These are phyloP conservation scores for Vaccinium darrowii DNA, from an alignment of 148 eudicot species.

Conservation along the genomic window DNA sequence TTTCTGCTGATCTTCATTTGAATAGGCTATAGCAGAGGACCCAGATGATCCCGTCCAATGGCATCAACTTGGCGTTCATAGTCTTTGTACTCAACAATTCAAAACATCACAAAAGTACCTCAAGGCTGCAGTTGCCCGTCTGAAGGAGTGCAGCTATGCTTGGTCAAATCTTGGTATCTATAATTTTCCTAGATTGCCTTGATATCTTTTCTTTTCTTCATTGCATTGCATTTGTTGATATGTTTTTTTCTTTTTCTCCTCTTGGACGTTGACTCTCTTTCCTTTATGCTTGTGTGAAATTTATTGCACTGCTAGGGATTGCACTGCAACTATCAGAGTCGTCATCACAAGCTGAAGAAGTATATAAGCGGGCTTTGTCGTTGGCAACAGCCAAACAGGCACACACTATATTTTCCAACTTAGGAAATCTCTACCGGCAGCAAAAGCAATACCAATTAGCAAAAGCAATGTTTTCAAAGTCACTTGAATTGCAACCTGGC, in stretches of 20 bases:
- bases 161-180: slow-evolving; percentile 95
- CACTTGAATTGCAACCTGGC: slow-evolving; percentile 80
- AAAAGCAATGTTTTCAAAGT: slow-evolving; percentile 87
- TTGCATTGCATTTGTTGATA: not conserved
- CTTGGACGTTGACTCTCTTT: not conserved
- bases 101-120: slow-evolving; percentile 74
- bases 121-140: slow-evolving; percentile 83
- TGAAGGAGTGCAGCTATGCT: slow-evolving; percentile 71
- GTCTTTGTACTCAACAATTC: slow-evolving; percentile 78
- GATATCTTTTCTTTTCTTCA: not conserved
- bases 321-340: slow-evolving; percentile 78
- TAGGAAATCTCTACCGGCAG: slow-evolving; percentile 90
- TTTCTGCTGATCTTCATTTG: slow-evolving; percentile 9
- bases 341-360: slow-evolving; percentile 75
- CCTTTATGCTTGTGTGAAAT: not conserved
- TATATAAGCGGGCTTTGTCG: slow-evolving; percentile 71
- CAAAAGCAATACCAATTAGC: slow-evolving; percentile 60
- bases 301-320: slow-evolving; percentile 42
- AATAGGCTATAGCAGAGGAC: slow-evolving; percentile 84
- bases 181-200: not conserved
- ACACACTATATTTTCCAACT: slow-evolving; percentile 70
- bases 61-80: slow-evolving; percentile 96
- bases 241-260: not conserved
- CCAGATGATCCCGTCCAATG: slow-evolving; percentile 91
- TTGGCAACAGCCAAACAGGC: slow-evolving; percentile 69